Base-by-base conservation (phyloP, 202 grass and related monocot genomes). In the Schoenoplectus triqueter region DNA sequence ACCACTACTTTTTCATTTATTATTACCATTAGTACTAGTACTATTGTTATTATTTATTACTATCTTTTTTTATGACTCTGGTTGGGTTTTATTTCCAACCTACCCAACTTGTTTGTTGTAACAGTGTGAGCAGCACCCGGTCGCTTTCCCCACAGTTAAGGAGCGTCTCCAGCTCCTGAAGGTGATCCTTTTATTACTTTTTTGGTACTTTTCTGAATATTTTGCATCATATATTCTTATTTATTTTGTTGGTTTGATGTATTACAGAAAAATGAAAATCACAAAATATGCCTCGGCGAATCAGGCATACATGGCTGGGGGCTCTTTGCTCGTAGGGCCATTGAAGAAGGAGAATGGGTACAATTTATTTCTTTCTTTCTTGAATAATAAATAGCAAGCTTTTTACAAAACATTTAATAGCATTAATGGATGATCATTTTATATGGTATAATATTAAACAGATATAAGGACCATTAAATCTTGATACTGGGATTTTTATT, bases 291-390 rank as follows among this genome's bases (percentile, higher is more conserved):
- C 39, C 94, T 82, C 80, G 95, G 95, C 46, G 90, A 87, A 55
- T 97, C 95, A 73, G 92, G 95, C 85, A 92, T 97, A 86, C 92
- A 97, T 87, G 92, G 95, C 85, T 93, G 91, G 92, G 95, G 92
- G 5, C 91, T 98, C 4, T 98, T 98, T 82, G 92, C 95, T 87
- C 77, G 71, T 61, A 91, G 75, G 83, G 90, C 90, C 83, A 91
- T 95, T 88, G 91, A 92, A 75, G 95, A 95, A 85, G 95, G 95
- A 61, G 86, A 98, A 95, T 90, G 95, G 92, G 95, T 98, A 89
- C 39, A 0, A n/a, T 48, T 80, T 57, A 61, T 72, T 45, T 82
- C 39, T 61, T 64, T 71, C 5, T 7, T 70, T 70, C 5, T 7
- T 45, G 2, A 31, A 64, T 64, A 20, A 21, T 31, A 31, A 31